Conservation (phyloP, 1,139 yeast species). For the Wickerhamomyces sp. region DNA sequence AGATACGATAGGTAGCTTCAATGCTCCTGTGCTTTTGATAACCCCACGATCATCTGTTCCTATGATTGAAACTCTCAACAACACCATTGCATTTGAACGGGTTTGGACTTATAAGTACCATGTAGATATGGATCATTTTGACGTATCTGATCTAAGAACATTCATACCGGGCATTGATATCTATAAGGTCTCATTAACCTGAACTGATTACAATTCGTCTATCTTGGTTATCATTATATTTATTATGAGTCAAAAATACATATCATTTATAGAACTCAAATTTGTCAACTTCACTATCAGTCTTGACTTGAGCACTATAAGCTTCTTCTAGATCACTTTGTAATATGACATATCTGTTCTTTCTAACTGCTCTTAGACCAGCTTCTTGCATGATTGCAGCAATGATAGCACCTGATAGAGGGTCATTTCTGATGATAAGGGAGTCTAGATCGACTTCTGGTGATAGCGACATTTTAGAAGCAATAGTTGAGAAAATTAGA, state of each 20-base stretch:
- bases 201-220: neutral
- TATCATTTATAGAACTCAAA: constrained; percentile 91
- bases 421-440: constrained; percentile 91
- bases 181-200: constrained; percentile 19
- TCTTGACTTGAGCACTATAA: constrained; percentile 91
- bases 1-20: constrained; percentile 21
- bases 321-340: constrained; percentile 98
- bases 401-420: constrained; percentile 94
- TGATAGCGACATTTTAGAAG: constrained; percentile 95
- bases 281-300: constrained; percentile 93
- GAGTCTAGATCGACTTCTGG: constrained; percentile 97
- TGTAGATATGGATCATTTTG: constrained; percentile 67
- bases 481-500: constrained; percentile 90
- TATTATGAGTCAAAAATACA: neutral
- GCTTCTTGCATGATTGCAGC: constrained; percentile 99
- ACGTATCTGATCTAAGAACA: constrained; percentile 39
- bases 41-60: constrained; percentile 45
- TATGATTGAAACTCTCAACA: constrained; percentile 17
- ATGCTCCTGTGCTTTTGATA: constrained; percentile 32
- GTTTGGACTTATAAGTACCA: constrained; percentile 48
- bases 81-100: constrained; percentile 22
- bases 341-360: constrained; percentile 92
- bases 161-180: constrained; percentile 50
- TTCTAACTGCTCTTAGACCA: constrained; percentile 96
- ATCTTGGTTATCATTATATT: neutral